Conservation (phyloP, 2,329 filamentous ascomycete genomes). For the Fusarium torreyae region DNA sequence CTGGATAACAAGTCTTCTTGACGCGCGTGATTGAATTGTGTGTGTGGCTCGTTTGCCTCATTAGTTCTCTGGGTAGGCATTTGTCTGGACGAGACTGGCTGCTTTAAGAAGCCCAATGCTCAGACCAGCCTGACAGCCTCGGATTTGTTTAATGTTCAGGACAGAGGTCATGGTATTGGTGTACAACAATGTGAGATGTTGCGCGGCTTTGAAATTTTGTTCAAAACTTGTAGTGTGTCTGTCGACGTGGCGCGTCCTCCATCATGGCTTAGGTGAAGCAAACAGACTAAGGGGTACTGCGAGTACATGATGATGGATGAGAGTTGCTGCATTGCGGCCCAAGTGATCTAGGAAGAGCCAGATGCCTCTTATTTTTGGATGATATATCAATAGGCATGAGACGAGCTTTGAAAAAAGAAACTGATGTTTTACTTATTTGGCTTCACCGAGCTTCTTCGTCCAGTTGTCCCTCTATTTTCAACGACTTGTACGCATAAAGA, state of each 20-base stretch:
- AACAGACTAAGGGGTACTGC: not conserved
- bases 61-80: not conserved
- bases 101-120: not conserved
- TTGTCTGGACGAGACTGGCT: conserved; percentile 6
- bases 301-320: not conserved
- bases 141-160: conserved; percentile 7
- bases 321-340: conserved; percentile 39
- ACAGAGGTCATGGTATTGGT: conserved; percentile 1
- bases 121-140: conserved; percentile 20
- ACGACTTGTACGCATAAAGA: not conserved
- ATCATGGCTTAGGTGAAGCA: conserved; percentile 21
- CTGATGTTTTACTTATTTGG: not conserved
- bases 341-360: conserved; percentile 8
- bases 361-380: conserved; percentile 1
- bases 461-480: not conserved
- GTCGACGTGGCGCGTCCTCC: conserved; percentile 31
- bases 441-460: conserved; percentile 1
- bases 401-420: conserved; percentile 2
- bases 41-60: conserved; percentile 14
- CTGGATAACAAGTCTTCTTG: conserved; percentile 11
- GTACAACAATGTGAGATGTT: conserved; percentile 9
- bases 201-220: not conserved
- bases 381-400: conserved; percentile 24
- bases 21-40: not conserved
- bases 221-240: not conserved